Evolutionary conservation across 2,329 filamentous ascomycete genomes (phyloP).

Genomic region (Cladophialophora chaetospira): DNA sequence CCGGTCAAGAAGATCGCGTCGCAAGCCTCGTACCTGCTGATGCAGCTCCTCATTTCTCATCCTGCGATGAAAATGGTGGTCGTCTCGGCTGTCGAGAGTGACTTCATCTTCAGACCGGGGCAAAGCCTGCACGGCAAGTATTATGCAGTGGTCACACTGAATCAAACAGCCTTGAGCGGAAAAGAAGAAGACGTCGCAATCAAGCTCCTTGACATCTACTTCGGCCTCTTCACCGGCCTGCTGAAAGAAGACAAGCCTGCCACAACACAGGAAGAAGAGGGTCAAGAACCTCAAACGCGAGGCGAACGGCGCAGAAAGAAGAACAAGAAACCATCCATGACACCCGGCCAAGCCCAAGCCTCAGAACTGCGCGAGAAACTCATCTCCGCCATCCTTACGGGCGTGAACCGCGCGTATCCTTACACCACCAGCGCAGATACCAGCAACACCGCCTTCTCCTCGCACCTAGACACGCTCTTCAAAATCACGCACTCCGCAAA

Average conservation of each 20-base stretch:
- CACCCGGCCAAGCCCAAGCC: constrained; percentile 47
- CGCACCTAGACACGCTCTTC: constrained; percentile 91
- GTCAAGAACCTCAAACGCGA: constrained; percentile 16
- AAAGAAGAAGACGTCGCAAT: constrained; percentile 81
- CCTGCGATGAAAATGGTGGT: constrained; percentile 92
- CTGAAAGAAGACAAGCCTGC: constrained; percentile 63
- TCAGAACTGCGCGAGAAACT: constrained; percentile 85
- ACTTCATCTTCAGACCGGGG: constrained; percentile 81
- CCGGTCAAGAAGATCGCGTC: constrained; percentile 95
- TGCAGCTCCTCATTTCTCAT: constrained; percentile 85
- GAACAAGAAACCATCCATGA: constrained; percentile 30
- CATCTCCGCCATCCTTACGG: constrained; percentile 85
- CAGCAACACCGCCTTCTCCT: constrained; percentile 65
- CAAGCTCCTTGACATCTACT: constrained; percentile 85
- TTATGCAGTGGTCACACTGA: constrained; percentile 93
- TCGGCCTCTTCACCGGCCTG: constrained; percentile 79
- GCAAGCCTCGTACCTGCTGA: constrained; percentile 85
- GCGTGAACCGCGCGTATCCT: constrained; percentile 93
- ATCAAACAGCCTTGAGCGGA: constrained; percentile 87
- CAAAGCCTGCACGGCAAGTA: constrained; percentile 90
- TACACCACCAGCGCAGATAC: constrained; percentile 81
- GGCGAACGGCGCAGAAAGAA: constrained; percentile 19
- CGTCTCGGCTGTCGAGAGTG: constrained; percentile 80
- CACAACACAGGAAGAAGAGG: constrained; percentile 35
- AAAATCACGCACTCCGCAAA: constrained; percentile 96